Conservation (phyloP, 2,329 filamentous ascomycete genomes). For the Stemphylium lycopersici region DNA sequence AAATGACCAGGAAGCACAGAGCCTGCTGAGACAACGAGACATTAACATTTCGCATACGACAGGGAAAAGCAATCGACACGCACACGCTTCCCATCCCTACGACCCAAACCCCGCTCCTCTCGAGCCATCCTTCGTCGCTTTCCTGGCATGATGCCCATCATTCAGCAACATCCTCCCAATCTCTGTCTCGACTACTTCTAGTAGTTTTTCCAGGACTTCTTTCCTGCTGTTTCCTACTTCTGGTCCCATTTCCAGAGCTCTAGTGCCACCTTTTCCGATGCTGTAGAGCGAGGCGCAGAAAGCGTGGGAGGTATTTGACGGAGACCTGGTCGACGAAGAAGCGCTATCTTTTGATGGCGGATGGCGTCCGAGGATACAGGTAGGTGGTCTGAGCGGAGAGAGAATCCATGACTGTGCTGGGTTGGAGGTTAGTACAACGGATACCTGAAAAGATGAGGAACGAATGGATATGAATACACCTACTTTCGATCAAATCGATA, state of each 20-base stretch:
- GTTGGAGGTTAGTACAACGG: background rate
- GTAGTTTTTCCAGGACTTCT: constrained; percentile 18
- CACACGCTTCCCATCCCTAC: background rate
- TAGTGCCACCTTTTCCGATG: constrained; percentile 15
- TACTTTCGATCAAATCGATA: constrained; percentile 24
- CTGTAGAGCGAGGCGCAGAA: constrained; percentile 26
- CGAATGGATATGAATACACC: background rate
- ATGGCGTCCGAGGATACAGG: constrained; percentile 23
- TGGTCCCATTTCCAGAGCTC: constrained; percentile 23
- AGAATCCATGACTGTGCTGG: constrained; percentile 19
- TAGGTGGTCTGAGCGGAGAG: constrained; percentile 13
- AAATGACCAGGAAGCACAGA: no score
- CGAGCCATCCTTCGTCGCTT: constrained; percentile 3
- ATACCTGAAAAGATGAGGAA: background rate
- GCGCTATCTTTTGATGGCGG: constrained; percentile 5
- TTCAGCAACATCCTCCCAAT: constrained; percentile 15
- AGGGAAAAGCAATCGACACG: background rate
- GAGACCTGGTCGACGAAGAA: background rate
- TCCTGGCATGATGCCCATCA: background rate
- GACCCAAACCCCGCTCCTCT: background rate
- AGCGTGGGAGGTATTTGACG: background rate
- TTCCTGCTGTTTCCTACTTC: constrained; percentile 18
- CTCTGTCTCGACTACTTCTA: constrained; percentile 19
- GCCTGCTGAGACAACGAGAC: no score
- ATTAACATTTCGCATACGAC: no score